Evolutionary conservation across 176 grass and related monocot species (phyloP).

Genomic region (Zoysia japonica): DNA sequence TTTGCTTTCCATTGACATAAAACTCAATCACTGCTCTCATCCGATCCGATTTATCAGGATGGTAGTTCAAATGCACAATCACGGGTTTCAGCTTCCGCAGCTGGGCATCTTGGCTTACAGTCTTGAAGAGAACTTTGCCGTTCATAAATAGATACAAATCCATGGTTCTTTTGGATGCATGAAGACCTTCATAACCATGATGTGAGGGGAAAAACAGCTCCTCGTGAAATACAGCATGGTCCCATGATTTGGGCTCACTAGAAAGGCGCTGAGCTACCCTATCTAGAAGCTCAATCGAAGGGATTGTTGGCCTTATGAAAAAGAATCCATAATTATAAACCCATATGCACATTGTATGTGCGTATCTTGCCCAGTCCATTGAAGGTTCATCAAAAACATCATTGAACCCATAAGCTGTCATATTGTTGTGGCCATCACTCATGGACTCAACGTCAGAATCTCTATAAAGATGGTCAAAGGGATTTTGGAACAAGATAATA

Average conservation of each 20-base stretch:
- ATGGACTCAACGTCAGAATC: constrained; percentile 97
- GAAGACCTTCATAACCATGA: constrained; percentile 87
- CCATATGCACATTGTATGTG: constrained; percentile 97
- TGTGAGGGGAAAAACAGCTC: constrained; percentile 75
- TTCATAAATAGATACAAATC: constrained; percentile 99
- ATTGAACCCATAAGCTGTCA: constrained; percentile 93
- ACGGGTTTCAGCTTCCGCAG: constrained; percentile 83
- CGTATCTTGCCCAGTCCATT: constrained; percentile 99
- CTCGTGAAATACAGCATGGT: constrained; percentile 97
- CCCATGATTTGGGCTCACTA: constrained; percentile 78
- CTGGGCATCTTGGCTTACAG: constrained; percentile 74
- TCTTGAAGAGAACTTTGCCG: constrained; percentile 98
- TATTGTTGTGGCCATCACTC: constrained; percentile 92
- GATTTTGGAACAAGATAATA: constrained; percentile 93
- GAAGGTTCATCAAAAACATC: constrained; percentile 94
- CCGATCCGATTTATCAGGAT: constrained; percentile 80
- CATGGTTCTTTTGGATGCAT: constrained; percentile 93
- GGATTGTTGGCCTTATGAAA: constrained; percentile 87
- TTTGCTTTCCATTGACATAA: constrained; percentile 80
- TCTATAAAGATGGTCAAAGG: constrained; percentile 86
- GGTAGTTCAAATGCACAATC: constrained; percentile 97
- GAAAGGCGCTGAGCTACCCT: constrained; percentile 75
- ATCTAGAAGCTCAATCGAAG: constrained; percentile 93
- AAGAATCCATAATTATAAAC: constrained; percentile 99
- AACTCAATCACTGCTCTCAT: constrained; percentile 90